These are phyloP conservation scores for Hanseniaspora singularis DNA, from an alignment of 805 yeast genomes.

Conservation along the genomic window DNA sequence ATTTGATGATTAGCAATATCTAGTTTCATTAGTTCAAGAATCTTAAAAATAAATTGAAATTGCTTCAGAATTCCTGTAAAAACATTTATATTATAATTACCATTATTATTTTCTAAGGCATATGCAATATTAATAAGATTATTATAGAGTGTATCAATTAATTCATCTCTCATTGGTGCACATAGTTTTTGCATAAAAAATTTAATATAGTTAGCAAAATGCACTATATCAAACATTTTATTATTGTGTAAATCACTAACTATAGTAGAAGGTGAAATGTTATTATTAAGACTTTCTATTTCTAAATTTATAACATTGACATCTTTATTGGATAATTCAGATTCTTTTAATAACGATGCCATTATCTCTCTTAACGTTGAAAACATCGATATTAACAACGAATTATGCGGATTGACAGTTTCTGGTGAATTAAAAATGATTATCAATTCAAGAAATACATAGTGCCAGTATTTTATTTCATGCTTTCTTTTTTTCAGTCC, in stretches of 20 bases:
- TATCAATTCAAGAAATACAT: slow-evolving; percentile 56
- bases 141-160: slow-evolving; percentile 72
- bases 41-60: slow-evolving; percentile 61
- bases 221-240: slow-evolving; percentile 60
- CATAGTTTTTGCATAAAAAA: slow-evolving; percentile 75
- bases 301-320: neutral
- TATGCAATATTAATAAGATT: slow-evolving; percentile 33
- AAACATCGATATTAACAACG: slow-evolving; percentile 51
- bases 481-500: slow-evolving; percentile 64
- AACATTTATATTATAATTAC: slow-evolving; percentile 35
- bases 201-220: slow-evolving; percentile 63
- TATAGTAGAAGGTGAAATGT: slow-evolving; percentile 5
- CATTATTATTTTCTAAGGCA: slow-evolving; percentile 24
- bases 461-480: slow-evolving; percentile 75
- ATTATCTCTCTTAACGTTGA: slow-evolving; percentile 52
- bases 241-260: slow-evolving; percentile 61
- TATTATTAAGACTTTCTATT: neutral
- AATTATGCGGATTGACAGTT: slow-evolving; percentile 26
- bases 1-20: slow-evolving; percentile 94
- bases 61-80: slow-evolving; percentile 52
- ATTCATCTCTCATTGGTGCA: slow-evolving; percentile 87
- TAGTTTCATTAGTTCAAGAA: slow-evolving; percentile 85
- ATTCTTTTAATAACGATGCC: slow-evolving; percentile 13
- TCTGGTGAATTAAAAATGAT: slow-evolving; percentile 26
- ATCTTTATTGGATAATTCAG: slow-evolving; percentile 1